Evolutionary conservation across 345 rosid species (phyloP), one percentile per base, ranked within the genome.

Genomic region (Physaria fendleri): DNA sequence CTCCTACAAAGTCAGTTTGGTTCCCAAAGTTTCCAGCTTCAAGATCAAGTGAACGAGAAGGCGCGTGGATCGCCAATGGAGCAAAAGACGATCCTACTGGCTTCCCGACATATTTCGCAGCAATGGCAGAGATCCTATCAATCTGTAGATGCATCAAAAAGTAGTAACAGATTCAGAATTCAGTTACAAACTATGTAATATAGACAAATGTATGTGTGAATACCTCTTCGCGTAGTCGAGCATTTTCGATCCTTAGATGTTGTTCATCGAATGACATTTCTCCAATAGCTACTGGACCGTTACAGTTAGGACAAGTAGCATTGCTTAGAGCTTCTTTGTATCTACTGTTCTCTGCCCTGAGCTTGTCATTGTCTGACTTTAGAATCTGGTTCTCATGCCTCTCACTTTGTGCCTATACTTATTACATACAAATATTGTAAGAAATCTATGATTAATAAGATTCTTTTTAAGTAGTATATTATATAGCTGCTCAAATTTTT

Each of bases 201-300:
- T 20, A 11, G 1, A 14, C 8, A 0, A 21, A 23, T 30, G 5
- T 40, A 11, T 40, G 8, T 20, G 22, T 7, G 5, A 4, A 4
- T 7, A 88, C 98, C 95, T 93, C 99, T 73, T 93, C 99, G 16
- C 82, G 78, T 51, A 93, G 73, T 21, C 99, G 86, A 53, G 82
- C 90, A 71, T 87, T 93, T 71, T 93, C 99, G 2, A 93, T 87
- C 71, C 99, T 83, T 74, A 87, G 62, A 64, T 93, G 97, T 35
- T 93, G 99, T 74, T 93, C 99, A 16, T 93, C 99, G 56, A 89
- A 93, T 1, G 99, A 89, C 95, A 93, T 89, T 57, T 93, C 99
- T 18, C 99, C 99, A 0, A 83, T 79, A 21, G 94, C 83, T 1
- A 94, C 92, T 0, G 90, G 92, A 17, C 95, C 90, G 0, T 97